phyloP scores from a whole-genome alignment of 2,329 filamentous ascomycete species.

The Biscogniauxia mediterranea region DNA sequence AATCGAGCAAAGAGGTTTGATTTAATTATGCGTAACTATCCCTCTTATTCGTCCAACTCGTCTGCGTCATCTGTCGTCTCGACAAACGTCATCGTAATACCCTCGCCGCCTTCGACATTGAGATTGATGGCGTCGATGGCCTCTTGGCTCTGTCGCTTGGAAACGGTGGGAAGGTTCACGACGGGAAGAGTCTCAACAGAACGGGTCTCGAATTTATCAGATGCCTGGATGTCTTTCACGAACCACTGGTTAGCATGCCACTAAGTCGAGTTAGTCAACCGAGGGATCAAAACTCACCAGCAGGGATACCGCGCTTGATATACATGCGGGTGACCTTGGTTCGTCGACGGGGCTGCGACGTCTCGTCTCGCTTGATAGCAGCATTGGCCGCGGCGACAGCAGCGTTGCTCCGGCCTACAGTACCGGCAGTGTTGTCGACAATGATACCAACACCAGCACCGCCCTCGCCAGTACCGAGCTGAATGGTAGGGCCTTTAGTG shows the following conservation, averaged over 20 bases:
- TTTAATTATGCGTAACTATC: neutral
- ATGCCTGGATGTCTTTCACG: constrained; percentile 28
- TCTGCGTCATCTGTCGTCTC: constrained; percentile 38
- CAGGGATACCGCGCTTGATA: constrained; percentile 42
- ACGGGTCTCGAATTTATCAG: constrained; percentile 25
- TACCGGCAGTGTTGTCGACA: constrained; percentile 35
- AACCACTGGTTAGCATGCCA: constrained; percentile 22
- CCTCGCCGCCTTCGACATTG: constrained; percentile 43
- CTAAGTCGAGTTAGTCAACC: neutral
- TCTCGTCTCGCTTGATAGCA: constrained; percentile 24
- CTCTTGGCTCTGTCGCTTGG: constrained; percentile 26
- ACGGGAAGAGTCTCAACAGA: constrained; percentile 23
- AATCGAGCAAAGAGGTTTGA: neutral
- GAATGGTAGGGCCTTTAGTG: constrained; percentile 37
- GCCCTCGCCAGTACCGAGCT: constrained; percentile 40
- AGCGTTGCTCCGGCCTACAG: constrained; percentile 15
- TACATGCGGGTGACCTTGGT: constrained; percentile 48
- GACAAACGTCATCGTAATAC: constrained; percentile 47
- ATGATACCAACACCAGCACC: constrained; percentile 42
- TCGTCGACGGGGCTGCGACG: constrained; percentile 35
- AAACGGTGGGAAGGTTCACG: constrained; percentile 16
- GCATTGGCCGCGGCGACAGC: constrained; percentile 10
- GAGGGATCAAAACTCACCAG: constrained; percentile 34
- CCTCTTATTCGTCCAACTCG: constrained; percentile 12
- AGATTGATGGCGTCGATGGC: constrained; percentile 44